Conservation (phyloP, 495 filamentous ascomycete species). For the Annulohypoxylon nitens region DNA sequence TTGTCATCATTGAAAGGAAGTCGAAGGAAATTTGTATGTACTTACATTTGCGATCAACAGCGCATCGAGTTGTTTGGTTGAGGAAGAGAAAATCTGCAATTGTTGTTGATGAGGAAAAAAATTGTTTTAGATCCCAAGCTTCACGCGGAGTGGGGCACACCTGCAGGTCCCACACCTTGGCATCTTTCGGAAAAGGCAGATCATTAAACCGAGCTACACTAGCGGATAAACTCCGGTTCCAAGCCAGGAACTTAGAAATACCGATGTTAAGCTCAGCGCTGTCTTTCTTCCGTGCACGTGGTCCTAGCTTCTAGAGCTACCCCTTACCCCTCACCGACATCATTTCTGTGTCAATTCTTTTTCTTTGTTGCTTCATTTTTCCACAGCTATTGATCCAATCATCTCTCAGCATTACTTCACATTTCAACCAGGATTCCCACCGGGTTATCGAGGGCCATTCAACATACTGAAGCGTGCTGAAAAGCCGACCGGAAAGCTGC, state of each 20-base stretch:
- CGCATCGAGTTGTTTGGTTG: conserved; percentile 3
- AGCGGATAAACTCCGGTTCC: conserved; percentile 15
- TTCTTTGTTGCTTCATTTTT: conserved; percentile 23
- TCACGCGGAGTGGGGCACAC: conserved; percentile 32
- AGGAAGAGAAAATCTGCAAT: conserved; percentile 19
- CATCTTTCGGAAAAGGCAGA: conserved; percentile 31
- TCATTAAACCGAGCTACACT: conserved; percentile 23
- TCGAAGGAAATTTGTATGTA: conserved; percentile 19
- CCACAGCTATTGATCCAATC: conserved; percentile 20
- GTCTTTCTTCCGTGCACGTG: conserved; percentile 7
- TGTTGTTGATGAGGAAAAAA: conserved; percentile 32
- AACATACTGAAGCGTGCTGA: not conserved
- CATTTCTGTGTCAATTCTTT: conserved; percentile 38
- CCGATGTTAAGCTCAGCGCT: not conserved
- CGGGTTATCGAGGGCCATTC: not conserved
- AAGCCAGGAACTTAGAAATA: not conserved
- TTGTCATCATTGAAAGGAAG: conserved; percentile 65
- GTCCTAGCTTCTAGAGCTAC: conserved; percentile 19
- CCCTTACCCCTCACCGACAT: conserved; percentile 41
- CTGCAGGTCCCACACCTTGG: not conserved
- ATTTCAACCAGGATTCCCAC: not conserved
- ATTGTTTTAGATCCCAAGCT: conserved; percentile 39
- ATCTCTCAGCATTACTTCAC: conserved; percentile 24
- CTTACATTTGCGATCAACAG: conserved; percentile 40
- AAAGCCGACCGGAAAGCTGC: not conserved